Evolutionary conservation across 2,329 filamentous ascomycete genomes (phyloP), one percentile per base, ranked within the genome.

Genomic region (Pleomassaria siparia): DNA sequence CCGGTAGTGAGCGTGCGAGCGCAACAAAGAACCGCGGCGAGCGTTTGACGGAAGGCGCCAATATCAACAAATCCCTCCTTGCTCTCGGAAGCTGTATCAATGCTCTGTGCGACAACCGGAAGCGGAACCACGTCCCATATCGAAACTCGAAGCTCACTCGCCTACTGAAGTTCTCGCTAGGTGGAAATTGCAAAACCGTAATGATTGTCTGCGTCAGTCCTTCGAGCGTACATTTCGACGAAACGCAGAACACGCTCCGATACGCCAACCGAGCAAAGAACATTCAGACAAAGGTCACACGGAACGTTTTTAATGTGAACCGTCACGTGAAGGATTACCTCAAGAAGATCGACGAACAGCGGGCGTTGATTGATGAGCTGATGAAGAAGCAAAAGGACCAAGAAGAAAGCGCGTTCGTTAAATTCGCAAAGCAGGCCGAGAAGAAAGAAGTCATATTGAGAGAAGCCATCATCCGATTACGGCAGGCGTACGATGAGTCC

Each of bases 171-270:
- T 99, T 99, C 73, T 96, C 92, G 0, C 82, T 99, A 0, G 94
- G 94, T 24, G 94, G 94, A 2, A 99, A 99, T 72, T 99, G 94
- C 80, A 95, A 91, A 74, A 99, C 94, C 0, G 94, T 99, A 69
- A 99, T 99, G 94, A 97, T 99, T 70, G 94, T 99, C 21, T 99
- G 94, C 64, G 89, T 99, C 44, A 96, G 91, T 59, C 94, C 94
- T 1, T 96, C 91, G 1, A 97, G 94, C 64, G 88, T 89, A 4
- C 94, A 99, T 72, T 99, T 94, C 61, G 94, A 99, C 70, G 94
- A 99, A 74, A 96, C 92, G 0, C 94, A 99, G 64, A 99, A 99
- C 71, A 99, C 94, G 0, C 79, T 99, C 15, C 88, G 95, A 61
- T 99, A 99, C 65, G 94, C 94, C 41, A 97, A 99, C 72, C 83